phyloP scores from a whole-genome alignment of 2,329 filamentous ascomycete genomes.

The Diplodia mutila region DNA sequence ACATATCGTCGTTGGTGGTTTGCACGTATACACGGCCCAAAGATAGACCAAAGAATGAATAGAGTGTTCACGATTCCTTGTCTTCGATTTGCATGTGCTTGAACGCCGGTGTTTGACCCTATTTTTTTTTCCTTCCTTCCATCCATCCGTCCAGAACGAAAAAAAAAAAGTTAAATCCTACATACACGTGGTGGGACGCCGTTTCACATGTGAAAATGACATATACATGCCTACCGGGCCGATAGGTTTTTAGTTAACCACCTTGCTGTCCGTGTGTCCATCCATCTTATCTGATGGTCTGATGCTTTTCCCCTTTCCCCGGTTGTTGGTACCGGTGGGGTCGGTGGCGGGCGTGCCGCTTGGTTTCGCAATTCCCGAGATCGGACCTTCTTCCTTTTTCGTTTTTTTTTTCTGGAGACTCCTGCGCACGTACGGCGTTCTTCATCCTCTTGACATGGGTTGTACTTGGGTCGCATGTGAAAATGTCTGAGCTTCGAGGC shows the following conservation, averaged over 20 bases:
- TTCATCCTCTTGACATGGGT: too few relatives aligned
- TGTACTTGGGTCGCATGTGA: neutral
- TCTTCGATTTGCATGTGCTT: slow-evolving; percentile 22
- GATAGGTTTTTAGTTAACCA: neutral
- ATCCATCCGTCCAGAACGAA: too few relatives aligned
- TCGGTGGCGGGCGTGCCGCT: neutral
- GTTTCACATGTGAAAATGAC: slow-evolving; percentile 13
- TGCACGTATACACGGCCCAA: slow-evolving; percentile 4
- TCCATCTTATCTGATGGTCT: slow-evolving; percentile 2
- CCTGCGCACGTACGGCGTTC: neutral
- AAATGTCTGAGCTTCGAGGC: neutral
- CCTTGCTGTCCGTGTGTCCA: slow-evolving; percentile 13
- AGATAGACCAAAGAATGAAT: slow-evolving; percentile 33
- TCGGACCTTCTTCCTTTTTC: neutral
- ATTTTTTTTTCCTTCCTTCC: neutral
- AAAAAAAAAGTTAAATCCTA: neutral
- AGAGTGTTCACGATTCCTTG: slow-evolving; percentile 29
- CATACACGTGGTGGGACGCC: neutral
- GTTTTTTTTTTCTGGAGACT: neutral
- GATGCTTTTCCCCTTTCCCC: neutral
- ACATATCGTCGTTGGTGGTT: slow-evolving; percentile 30
- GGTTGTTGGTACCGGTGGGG: neutral
- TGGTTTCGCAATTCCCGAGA: neutral
- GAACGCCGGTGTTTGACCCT: neutral
- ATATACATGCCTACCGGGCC: neutral